phyloP scores from a whole-genome alignment of 2,329 filamentous ascomycete species.

The Plenodomus tracheiphilus region DNA sequence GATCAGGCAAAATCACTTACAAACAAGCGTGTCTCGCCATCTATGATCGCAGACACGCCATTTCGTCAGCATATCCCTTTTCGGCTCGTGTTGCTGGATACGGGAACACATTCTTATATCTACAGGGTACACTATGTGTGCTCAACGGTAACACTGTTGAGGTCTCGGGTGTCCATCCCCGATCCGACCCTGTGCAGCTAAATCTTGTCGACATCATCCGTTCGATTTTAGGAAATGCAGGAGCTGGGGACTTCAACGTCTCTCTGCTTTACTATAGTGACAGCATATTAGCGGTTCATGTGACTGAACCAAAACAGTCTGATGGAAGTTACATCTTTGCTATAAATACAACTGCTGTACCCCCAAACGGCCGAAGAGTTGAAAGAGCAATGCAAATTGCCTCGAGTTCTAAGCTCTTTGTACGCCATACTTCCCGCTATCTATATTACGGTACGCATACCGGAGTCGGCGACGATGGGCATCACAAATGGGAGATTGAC shows the following conservation, averaged over 20 bases:
- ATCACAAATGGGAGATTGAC: slow-evolving; percentile 65
- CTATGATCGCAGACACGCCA: slow-evolving; percentile 63
- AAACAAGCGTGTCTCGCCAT: slow-evolving; percentile 61
- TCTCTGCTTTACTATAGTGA: slow-evolving; percentile 41
- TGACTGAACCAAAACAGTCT: slow-evolving; percentile 12
- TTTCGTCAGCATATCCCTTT: slow-evolving; percentile 65
- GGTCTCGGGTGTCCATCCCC: slow-evolving; percentile 60
- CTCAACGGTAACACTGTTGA: slow-evolving; percentile 58
- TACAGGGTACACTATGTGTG: slow-evolving; percentile 68
- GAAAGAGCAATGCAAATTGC: slow-evolving; percentile 26
- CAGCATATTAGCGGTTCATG: slow-evolving; percentile 33
- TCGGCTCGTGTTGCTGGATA: slow-evolving; percentile 62
- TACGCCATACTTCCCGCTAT: slow-evolving; percentile 64
- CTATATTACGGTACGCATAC: slow-evolving; percentile 70
- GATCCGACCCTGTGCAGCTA: slow-evolving; percentile 13
- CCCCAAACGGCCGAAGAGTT: slow-evolving; percentile 41
- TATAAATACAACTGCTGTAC: slow-evolving; percentile 21
- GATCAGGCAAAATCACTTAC: slow-evolving; percentile 47
- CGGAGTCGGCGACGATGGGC: slow-evolving; percentile 56
- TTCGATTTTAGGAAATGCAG: slow-evolving; percentile 5
- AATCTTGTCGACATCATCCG: slow-evolving; percentile 23
- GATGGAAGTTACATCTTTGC: slow-evolving; percentile 28
- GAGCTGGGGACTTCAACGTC: slow-evolving; percentile 45
- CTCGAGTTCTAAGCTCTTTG: slow-evolving; percentile 62
- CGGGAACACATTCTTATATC: slow-evolving; percentile 65